Base-by-base conservation (phyloP, 2,329 filamentous ascomycete species). In the Chlorencoelia australis region DNA sequence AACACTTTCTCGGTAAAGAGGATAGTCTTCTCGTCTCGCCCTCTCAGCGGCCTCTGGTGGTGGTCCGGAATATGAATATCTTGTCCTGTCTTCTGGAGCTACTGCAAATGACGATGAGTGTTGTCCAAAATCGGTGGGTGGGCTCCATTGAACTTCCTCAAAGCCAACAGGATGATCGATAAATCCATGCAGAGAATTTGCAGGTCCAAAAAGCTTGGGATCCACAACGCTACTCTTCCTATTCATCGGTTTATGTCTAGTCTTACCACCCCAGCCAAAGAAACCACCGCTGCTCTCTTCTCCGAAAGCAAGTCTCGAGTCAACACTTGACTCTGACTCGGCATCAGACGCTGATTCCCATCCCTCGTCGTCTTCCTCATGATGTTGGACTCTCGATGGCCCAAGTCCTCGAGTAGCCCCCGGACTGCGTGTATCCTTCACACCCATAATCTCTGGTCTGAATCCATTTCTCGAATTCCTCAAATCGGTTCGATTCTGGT, bases 241-340 rank as follows among this genome's bases (percentile, higher is more conserved):
- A 30, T 46, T 52, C 40, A 49, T 37, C 13, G 50, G 51, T n/a
- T 30, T 51, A 42, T 29, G 49, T 40, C 43, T 57, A 46, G 41
- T 57, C 45, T 42, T 49, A 40, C 49, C 53, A n/a, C 57, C 50
- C 22, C 22, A 25, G 9, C 26, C 54, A 45, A 52, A 53, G 16
- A 40, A 47, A 63, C 57, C 35, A 60, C 38, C 51, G 52, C 16
- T 53, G 35, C 47, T 56, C 42, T 58, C 55, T 25, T 41, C 44
- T 27, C 77, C 78, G 48, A 78, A 82, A 2, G 76, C 75, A 36
- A 82, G 64, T 17, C 60, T 73, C 19, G 69, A 72, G 47, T 71
- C 68, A 30, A 68, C 59, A 53, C 69, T 75, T 21, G 62, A 58
- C 28, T 68, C 51, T n/a, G 55, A 58, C 27, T 69, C 68, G 15